phyloP scores from a whole-genome alignment of 2,329 filamentous ascomycete genomes.

The Ophiostoma quercus region DNA sequence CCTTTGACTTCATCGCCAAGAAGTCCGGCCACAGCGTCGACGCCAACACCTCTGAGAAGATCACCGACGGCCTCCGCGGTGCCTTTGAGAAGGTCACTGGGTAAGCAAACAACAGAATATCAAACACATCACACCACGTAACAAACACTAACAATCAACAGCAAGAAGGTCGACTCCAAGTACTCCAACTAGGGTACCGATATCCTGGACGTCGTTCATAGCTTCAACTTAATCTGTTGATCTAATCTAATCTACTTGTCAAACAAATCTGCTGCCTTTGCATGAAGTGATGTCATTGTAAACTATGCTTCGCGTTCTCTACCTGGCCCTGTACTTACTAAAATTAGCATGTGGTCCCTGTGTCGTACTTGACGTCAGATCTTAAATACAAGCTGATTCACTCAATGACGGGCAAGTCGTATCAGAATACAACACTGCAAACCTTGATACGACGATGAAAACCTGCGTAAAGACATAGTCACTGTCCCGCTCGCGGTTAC shows the following conservation, averaged over 20 bases:
- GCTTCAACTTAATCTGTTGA: not conserved
- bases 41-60: slow-evolving; percentile 32
- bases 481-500: slow-evolving; percentile 1
- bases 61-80: slow-evolving; percentile 34
- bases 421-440: not conserved
- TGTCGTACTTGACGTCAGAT: not conserved
- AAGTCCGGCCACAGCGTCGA: slow-evolving; percentile 30
- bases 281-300: not conserved
- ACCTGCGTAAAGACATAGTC: slow-evolving; percentile 18
- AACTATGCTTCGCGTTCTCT: too few relatives aligned
- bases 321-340: not conserved
- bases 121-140: too few relatives aligned
- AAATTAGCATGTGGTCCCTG: not conserved
- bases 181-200: slow-evolving; percentile 29
- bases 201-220: not conserved
- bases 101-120: slow-evolving; percentile 28
- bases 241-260: not conserved
- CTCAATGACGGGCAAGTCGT: too few relatives aligned
- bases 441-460: slow-evolving; percentile 18
- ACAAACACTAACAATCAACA: slow-evolving; percentile 23
- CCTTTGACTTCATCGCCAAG: slow-evolving; percentile 30
- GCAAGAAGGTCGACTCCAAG: slow-evolving; percentile 37
- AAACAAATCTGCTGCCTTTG: not conserved
- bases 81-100: slow-evolving; percentile 39
- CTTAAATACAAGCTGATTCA: too few relatives aligned